Conservation (phyloP, 2,329 filamentous ascomycete genomes). For the Paracamarosporium sp. region DNA sequence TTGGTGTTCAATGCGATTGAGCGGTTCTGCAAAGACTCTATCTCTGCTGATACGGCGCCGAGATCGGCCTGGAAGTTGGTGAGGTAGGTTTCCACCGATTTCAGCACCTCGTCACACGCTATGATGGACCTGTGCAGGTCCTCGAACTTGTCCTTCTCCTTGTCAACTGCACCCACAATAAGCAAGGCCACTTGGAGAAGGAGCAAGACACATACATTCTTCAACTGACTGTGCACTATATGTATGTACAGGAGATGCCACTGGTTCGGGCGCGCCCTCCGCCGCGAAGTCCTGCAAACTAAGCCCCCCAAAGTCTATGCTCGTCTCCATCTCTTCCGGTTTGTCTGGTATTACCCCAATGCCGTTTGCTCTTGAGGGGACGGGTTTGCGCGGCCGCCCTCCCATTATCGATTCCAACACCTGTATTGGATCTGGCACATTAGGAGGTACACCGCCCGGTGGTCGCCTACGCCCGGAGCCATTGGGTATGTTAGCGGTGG, state of each 20-base stretch:
- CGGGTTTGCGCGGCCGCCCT: constrained; percentile 38
- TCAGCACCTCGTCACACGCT: constrained; percentile 90
- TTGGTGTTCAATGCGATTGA: constrained; percentile 83
- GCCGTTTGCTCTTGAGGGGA: constrained; percentile 16
- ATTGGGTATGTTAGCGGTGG: constrained; percentile 69
- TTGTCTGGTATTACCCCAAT: constrained; percentile 45
- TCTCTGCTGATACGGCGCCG: constrained; percentile 89
- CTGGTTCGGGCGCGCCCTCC: constrained; percentile 38
- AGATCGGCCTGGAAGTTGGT: constrained; percentile 93
- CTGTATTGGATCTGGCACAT: constrained; percentile 72
- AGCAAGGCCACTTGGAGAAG: constrained; percentile 26
- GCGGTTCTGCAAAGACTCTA: constrained; percentile 88
- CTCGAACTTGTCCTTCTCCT: constrained; percentile 83
- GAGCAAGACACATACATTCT: constrained; percentile 68
- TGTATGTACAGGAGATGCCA: constrained; percentile 50
- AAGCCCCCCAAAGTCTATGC: constrained; percentile 80
- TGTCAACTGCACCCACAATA: constrained; percentile 65
- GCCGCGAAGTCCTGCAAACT: constrained; percentile 75
- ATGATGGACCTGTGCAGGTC: constrained; percentile 87
- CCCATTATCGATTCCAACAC: constrained; percentile 70
- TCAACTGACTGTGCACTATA: constrained; percentile 68
- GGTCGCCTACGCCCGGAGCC: constrained; percentile 71
- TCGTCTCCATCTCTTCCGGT: constrained; percentile 61
- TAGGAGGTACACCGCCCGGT: constrained; percentile 55
- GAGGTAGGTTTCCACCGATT: constrained; percentile 90